Evolutionary conservation across 106 monocot species (phyloP).

Genomic region (Dendrobium huoshanense): DNA sequence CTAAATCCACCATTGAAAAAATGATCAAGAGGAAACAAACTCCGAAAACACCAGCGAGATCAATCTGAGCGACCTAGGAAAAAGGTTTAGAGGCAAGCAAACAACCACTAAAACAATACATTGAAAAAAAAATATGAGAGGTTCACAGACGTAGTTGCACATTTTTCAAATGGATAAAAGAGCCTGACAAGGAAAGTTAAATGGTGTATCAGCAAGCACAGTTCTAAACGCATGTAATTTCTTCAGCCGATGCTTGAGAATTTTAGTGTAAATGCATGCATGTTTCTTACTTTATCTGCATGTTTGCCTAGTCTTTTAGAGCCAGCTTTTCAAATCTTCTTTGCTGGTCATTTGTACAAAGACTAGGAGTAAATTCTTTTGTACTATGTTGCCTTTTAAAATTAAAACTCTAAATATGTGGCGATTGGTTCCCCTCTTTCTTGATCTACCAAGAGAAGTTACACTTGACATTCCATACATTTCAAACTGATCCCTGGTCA

Average conservation of each 20-base stretch:
- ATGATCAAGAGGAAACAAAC: too few species aligned
- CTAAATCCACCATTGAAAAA: too few species aligned
- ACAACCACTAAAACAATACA: not conserved
- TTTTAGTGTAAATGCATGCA: not conserved
- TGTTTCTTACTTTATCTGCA: not conserved
- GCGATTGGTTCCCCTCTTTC: not conserved
- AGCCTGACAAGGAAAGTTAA: not conserved
- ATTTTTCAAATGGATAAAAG: not conserved
- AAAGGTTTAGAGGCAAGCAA: not conserved
- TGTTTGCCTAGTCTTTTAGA: too few species aligned
- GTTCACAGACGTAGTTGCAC: not conserved
- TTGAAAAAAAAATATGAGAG: not conserved
- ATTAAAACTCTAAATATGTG: not conserved
- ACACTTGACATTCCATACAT: not conserved
- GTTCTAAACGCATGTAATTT: not conserved
- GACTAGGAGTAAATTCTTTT: not conserved
- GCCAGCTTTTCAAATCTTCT: too few species aligned
- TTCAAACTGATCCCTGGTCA: not conserved
- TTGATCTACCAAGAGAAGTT: not conserved
- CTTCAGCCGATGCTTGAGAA: not conserved
- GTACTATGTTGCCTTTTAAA: not conserved
- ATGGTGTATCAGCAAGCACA: not conserved
- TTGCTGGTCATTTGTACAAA: too few species aligned
- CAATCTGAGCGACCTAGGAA: not conserved
- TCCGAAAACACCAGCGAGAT: not conserved